Evolutionary conservation across 2,329 filamentous ascomycete species (phyloP).

Genomic region (Tolypocladium capitatum): DNA sequence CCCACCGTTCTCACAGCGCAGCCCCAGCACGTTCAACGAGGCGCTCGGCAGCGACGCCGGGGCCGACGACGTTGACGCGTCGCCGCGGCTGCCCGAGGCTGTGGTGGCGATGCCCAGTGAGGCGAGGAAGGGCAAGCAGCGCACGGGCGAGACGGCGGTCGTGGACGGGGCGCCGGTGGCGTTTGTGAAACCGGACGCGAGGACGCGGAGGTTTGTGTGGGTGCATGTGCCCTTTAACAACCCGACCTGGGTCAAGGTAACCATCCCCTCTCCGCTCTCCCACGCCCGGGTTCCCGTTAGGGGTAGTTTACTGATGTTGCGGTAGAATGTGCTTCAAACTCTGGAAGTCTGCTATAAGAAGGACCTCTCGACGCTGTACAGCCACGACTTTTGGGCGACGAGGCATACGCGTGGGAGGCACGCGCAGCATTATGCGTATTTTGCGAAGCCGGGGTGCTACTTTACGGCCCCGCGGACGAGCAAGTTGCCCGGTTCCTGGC

Average conservation of each 20-base stretch:
- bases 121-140: conserved; percentile 8
- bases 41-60: conserved; percentile 11
- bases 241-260: conserved; percentile 43
- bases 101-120: conserved; percentile 16
- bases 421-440: conserved; percentile 35
- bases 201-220: conserved; percentile 40
- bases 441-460: conserved; percentile 33
- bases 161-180: conserved; percentile 15
- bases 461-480: conserved; percentile 26
- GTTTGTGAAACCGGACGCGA: conserved; percentile 19
- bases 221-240: conserved; percentile 45
- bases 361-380: conserved; percentile 26
- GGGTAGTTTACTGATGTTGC: not conserved
- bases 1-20: conserved; percentile 22
- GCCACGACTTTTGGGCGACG: conserved; percentile 33
- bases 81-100: conserved; percentile 19
- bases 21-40: conserved; percentile 15
- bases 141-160: conserved; percentile 13
- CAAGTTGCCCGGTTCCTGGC: conserved; percentile 7
- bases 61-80: conserved; percentile 13
- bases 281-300: not conserved
- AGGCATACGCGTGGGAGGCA: conserved; percentile 35
- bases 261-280: not conserved
- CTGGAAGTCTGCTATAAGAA: conserved; percentile 23
- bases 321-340: conserved; percentile 29